Evolutionary conservation across 192 early-diverging fungal species (phyloP).

Genomic region (Pilobolus umbonatus): DNA sequence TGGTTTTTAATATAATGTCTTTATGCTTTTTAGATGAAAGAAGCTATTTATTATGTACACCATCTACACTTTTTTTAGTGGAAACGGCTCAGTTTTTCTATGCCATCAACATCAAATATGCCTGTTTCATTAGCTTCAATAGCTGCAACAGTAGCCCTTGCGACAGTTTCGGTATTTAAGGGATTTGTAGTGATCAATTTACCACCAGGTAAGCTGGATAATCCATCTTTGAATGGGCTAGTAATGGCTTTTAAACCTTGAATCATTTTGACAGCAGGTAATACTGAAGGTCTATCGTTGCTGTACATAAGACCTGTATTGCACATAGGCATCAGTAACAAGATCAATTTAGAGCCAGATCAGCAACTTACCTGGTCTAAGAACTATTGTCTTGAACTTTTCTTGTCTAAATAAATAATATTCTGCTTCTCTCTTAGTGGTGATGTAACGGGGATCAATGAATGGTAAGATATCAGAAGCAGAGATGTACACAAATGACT

Average conservation of each 20-base stretch:
- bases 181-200: constrained; percentile 41
- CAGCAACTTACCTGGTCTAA: constrained; percentile 44
- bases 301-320: constrained; percentile 58
- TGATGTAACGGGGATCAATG: constrained; percentile 62
- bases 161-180: constrained; percentile 41
- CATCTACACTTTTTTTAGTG: too few relatives aligned
- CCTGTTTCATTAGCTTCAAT: constrained; percentile 35
- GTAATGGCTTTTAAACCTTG: constrained; percentile 38
- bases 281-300: constrained; percentile 46
- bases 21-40: too few relatives aligned
- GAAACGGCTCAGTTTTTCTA: constrained; percentile 29
- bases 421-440: constrained; percentile 73
- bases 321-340: background rate
- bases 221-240: constrained; percentile 29
- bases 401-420: constrained; percentile 43
- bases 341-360: constrained; percentile 1
- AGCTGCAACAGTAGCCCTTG: constrained; percentile 36
- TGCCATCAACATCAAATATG: constrained; percentile 42
- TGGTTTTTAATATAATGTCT: too few relatives aligned
- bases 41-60: too few relatives aligned
- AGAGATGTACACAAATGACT: constrained; percentile 64
- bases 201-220: constrained; percentile 43
- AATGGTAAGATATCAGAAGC: constrained; percentile 61
- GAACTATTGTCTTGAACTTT: constrained; percentile 44
- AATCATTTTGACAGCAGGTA: constrained; percentile 54